phyloP scores from a whole-genome alignment of 2,329 filamentous ascomycete species.

The Penicillium rolfsii region DNA sequence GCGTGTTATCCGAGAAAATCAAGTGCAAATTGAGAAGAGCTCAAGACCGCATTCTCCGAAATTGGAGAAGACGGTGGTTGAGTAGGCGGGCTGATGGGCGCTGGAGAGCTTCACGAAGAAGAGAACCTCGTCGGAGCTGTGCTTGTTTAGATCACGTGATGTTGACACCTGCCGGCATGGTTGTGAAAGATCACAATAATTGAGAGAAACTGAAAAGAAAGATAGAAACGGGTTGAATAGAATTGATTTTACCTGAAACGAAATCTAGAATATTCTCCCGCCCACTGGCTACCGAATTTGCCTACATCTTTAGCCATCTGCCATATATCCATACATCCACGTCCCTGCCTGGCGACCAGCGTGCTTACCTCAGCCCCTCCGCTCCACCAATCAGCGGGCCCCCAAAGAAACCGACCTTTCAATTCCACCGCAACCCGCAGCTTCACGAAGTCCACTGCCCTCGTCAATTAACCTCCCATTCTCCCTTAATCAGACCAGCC shows the following conservation, averaged over 20 bases:
- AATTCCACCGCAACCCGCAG: constrained; percentile 37
- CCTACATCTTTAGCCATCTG: background rate
- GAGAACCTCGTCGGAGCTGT: constrained; percentile 26
- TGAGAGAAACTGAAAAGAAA: no score
- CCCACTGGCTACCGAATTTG: background rate
- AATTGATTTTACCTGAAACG: background rate
- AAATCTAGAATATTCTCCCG: background rate
- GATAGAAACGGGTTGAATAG: background rate
- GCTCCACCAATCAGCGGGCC: constrained; percentile 39
- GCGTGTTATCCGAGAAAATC: background rate
- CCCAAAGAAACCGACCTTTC: constrained; percentile 41
- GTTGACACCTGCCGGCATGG: background rate
- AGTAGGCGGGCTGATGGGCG: constrained; percentile 21
- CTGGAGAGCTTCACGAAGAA: constrained; percentile 26
- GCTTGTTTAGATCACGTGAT: constrained; percentile 30
- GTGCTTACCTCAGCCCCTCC: constrained; percentile 27
- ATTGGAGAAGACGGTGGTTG: constrained; percentile 12
- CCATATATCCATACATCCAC: background rate
- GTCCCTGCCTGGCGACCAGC: background rate
- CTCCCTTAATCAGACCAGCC: constrained; percentile 24
- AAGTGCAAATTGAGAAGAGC: background rate
- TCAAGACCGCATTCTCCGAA: constrained; percentile 16
- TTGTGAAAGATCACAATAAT: background rate
- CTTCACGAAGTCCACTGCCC: constrained; percentile 25
- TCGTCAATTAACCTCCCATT: constrained; percentile 27